A percentile compares a stretch with the other conserved stretches of the same genome.
These are phyloP conservation scores for Linnemannia elongata DNA, from an alignment of 192 early-diverging fungal species.

Conservation along the genomic window DNA sequence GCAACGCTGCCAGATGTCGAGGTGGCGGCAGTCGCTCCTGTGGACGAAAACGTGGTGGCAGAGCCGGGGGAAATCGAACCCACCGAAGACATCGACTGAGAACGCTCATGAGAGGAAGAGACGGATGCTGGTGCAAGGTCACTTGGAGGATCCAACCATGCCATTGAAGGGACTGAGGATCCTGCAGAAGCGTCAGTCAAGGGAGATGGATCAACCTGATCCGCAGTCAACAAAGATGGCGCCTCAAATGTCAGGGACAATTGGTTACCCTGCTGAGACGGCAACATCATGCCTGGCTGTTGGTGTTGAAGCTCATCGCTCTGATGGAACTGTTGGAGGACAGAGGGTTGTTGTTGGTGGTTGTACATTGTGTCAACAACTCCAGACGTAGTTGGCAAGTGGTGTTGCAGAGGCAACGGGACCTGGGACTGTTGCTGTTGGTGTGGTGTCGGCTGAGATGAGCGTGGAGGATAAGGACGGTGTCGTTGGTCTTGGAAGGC, in stretches of 20 bases:
- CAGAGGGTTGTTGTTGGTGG: conserved; percentile 1
- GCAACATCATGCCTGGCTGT: neutral
- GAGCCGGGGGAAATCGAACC: neutral
- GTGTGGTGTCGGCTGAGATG: conserved; percentile 2
- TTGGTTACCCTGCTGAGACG: neutral
- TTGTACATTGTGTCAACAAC: neutral
- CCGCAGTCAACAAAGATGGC: neutral
- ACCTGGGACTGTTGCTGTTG: conserved; percentile 17
- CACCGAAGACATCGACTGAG: neutral
- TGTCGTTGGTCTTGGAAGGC: conserved; percentile 15
- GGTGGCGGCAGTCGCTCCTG: neutral
- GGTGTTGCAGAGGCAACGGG: conserved; percentile 20
- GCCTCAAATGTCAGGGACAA: conserved; percentile 12
- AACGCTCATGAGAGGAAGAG: neutral
- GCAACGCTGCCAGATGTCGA: neutral
- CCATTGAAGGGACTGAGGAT: neutral
- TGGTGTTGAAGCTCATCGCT: neutral
- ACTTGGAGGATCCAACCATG: neutral
- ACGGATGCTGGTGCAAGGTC: neutral
- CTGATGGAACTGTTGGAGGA: neutral
- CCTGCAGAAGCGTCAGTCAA: neutral
- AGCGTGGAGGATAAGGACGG: conserved; percentile 10
- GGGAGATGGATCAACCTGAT: neutral
- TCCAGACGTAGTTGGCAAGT: neutral
- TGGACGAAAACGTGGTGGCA: neutral